Evolutionary conservation across 495 filamentous ascomycete genomes (phyloP).

Genomic region (Niebla homalea): DNA sequence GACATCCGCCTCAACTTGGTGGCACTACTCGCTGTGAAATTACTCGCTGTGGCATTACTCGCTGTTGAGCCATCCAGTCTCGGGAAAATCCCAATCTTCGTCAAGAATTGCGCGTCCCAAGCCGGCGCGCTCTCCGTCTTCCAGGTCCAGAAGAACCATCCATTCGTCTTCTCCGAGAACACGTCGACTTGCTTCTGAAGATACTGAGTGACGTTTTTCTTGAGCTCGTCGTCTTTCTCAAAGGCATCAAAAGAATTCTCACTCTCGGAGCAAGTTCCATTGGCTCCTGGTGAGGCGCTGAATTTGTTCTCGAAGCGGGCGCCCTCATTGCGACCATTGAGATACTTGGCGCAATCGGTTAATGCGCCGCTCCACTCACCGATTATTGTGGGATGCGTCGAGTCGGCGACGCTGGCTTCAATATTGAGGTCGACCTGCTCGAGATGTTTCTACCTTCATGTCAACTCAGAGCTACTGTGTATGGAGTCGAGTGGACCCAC

Average conservation of each 20-base stretch:
- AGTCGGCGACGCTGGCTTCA: slow-evolving; percentile 17
- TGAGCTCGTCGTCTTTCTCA: slow-evolving; percentile 19
- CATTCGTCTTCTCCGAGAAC: slow-evolving; percentile 28
- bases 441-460: slow-evolving; percentile 21
- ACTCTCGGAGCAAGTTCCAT: slow-evolving; percentile 12
- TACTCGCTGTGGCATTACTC: too few species aligned
- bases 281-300: slow-evolving; percentile 23
- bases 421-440: slow-evolving; percentile 29
- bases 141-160: slow-evolving; percentile 40
- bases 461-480: background rate
- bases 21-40: too few species aligned
- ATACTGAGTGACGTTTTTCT: slow-evolving; percentile 23
- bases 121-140: slow-evolving; percentile 34
- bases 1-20: too few species aligned
- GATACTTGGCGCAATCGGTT: slow-evolving; percentile 61
- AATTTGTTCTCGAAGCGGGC: slow-evolving; percentile 58
- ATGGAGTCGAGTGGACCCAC: background rate
- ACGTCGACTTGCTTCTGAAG: slow-evolving; percentile 34
- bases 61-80: background rate
- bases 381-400: slow-evolving; percentile 34
- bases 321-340: slow-evolving; percentile 57
- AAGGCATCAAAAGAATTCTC: slow-evolving; percentile 21
- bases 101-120: slow-evolving; percentile 32
- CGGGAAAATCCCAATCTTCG: slow-evolving; percentile 33
- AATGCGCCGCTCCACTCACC: slow-evolving; percentile 47